These are phyloP conservation scores for Coleophoma cylindrospora DNA, from an alignment of 2,329 filamentous ascomycete species.

Conservation along the genomic window DNA sequence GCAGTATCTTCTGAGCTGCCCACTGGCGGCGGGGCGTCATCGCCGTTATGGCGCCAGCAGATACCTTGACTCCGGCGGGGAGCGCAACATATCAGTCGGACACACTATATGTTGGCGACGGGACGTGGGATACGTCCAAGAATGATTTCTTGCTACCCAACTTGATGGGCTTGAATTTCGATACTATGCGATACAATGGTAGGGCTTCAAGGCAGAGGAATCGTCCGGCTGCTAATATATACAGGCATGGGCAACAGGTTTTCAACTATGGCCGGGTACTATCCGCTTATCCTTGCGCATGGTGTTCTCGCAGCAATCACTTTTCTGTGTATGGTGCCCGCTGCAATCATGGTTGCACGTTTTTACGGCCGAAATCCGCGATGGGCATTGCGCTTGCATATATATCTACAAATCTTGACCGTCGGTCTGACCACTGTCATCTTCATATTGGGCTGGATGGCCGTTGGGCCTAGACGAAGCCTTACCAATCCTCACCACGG, in stretches of 20 bases:
- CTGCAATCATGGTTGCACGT: constrained; percentile 67
- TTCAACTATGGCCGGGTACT: constrained; percentile 63
- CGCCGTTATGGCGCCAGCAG: constrained; percentile 22
- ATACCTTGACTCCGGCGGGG: constrained; percentile 49
- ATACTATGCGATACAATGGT: constrained; percentile 84
- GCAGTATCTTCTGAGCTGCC: constrained; percentile 5
- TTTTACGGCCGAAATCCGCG: constrained; percentile 63
- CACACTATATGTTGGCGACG: constrained; percentile 74
- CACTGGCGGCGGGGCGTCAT: constrained; percentile 8
- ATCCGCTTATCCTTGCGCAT: constrained; percentile 65
- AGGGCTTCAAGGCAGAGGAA: constrained; percentile 18
- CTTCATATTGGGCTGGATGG: constrained; percentile 72
- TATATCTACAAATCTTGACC: constrained; percentile 68
- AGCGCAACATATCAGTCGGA: constrained; percentile 68
- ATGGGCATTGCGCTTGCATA: constrained; percentile 62
- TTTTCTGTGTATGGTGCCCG: constrained; percentile 69
- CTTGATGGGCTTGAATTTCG: constrained; percentile 70
- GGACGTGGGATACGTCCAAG: constrained; percentile 75
- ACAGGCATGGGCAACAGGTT: constrained; percentile 78
- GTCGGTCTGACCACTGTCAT: constrained; percentile 64
- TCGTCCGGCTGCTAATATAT: background rate
- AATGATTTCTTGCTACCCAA: constrained; percentile 78
- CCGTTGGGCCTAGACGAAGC: constrained; percentile 67
- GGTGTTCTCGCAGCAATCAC: constrained; percentile 67
- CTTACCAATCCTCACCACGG: constrained; percentile 81